Conservation (phyloP, 768 basidiomycete species). For the Mycena metata region DNA sequence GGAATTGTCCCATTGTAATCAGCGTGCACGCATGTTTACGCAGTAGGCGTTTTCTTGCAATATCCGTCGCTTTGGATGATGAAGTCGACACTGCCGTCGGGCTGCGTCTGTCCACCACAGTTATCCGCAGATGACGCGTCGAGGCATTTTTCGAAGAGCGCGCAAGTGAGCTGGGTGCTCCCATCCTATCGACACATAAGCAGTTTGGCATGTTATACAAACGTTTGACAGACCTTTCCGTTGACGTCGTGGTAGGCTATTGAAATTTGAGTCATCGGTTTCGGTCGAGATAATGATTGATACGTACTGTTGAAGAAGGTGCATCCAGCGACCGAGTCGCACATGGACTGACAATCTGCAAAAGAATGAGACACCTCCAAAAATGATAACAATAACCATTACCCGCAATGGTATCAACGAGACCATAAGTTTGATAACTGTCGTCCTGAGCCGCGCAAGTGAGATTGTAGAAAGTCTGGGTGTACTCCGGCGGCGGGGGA, state of each 20-base stretch:
- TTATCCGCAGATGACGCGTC: constrained; percentile 45
- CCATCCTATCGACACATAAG: constrained; percentile 44
- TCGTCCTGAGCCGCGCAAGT: constrained; percentile 49
- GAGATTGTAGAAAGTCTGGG: constrained; percentile 45
- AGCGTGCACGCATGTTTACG: background rate
- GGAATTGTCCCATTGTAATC: background rate
- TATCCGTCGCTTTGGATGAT: constrained; percentile 51
- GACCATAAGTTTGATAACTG: constrained; percentile 53
- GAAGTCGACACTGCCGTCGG: constrained; percentile 49
- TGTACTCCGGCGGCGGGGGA: constrained; percentile 43
- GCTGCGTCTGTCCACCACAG: constrained; percentile 51
- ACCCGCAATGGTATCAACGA: constrained; percentile 52
- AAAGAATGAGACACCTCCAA: background rate
- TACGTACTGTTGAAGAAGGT: constrained; percentile 50
- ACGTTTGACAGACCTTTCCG: constrained; percentile 45
- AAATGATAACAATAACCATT: background rate
- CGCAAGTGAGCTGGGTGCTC: constrained; percentile 52
- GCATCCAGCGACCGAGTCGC: constrained; percentile 48
- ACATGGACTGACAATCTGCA: constrained; percentile 51
- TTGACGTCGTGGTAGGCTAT: constrained; percentile 54
- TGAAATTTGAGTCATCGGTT: constrained; percentile 2
- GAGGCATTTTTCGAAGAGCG: constrained; percentile 51
- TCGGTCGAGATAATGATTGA: background rate
- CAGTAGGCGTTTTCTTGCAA: constrained; percentile 42
- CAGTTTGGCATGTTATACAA: background rate